phyloP scores from a whole-genome alignment of 1,284 basidiomycete genomes.

The Cystobasidium sp. region DNA sequence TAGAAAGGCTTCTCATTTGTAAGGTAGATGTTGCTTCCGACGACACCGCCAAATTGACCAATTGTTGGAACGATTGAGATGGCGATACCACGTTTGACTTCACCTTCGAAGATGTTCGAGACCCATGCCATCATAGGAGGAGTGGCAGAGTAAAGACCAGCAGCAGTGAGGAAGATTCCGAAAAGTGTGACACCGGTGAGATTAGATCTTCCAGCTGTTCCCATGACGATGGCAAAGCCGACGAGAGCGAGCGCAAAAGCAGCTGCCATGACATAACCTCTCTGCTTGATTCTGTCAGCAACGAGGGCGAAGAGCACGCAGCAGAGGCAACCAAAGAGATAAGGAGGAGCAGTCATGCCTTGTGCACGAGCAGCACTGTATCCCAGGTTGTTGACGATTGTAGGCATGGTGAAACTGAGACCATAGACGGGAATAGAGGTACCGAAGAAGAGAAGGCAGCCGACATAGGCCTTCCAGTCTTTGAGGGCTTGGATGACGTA shows the following conservation, averaged over 20 bases:
- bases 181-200: slow-evolving; percentile 29
- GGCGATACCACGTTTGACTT: slow-evolving; percentile 32
- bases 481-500: slow-evolving; percentile 33
- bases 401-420: slow-evolving; percentile 27
- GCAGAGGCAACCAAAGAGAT: slow-evolving; percentile 22
- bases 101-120: slow-evolving; percentile 32
- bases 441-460: slow-evolving; percentile 34
- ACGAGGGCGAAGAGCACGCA: slow-evolving; percentile 26
- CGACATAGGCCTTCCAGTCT: slow-evolving; percentile 40
- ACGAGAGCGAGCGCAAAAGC: slow-evolving; percentile 24
- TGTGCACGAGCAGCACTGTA: slow-evolving; percentile 36
- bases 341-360: slow-evolving; percentile 29
- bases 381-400: slow-evolving; percentile 39
- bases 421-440: slow-evolving; percentile 33
- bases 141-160: slow-evolving; percentile 36
- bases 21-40: slow-evolving; percentile 39
- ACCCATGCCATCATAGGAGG: slow-evolving; percentile 40
- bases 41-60: slow-evolving; percentile 36
- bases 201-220: slow-evolving; percentile 11
- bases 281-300: slow-evolving; percentile 23
- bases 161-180: slow-evolving; percentile 38
- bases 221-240: slow-evolving; percentile 36
- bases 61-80: slow-evolving; percentile 30
- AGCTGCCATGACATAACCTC: slow-evolving; percentile 31
- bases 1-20: slow-evolving; percentile 30